Percentiles rank a stretch among this genome's conserved stretches.
These are phyloP conservation scores for Phyllosticta paracitricarpa DNA, from an alignment of 2,329 filamentous ascomycete species.

Conservation along the genomic window DNA sequence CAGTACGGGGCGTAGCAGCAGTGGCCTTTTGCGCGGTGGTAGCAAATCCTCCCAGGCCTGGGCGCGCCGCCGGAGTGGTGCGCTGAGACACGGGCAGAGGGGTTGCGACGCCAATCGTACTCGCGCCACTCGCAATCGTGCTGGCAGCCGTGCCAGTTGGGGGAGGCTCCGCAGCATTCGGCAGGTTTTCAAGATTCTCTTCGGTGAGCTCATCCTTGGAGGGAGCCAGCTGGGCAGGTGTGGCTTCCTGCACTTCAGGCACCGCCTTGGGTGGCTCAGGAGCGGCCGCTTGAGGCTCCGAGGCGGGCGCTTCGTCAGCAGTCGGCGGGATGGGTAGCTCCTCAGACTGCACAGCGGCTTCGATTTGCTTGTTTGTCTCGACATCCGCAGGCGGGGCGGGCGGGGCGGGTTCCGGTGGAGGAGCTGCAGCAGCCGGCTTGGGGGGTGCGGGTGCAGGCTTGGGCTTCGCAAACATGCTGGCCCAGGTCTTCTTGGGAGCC, in stretches of 20 bases:
- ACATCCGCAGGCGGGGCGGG: slow-evolving; percentile 21
- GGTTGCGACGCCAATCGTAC: slow-evolving; percentile 41
- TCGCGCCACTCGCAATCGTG: slow-evolving; percentile 64
- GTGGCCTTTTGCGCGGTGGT: slow-evolving; percentile 76
- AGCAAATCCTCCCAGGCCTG: slow-evolving; percentile 62
- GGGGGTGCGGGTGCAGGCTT: slow-evolving; percentile 38
- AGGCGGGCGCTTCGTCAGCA: slow-evolving; percentile 26
- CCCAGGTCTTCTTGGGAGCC: slow-evolving; percentile 42
- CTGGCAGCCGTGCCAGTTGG: slow-evolving; percentile 77
- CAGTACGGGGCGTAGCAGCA: slow-evolving; percentile 51
- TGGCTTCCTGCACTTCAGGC: slow-evolving; percentile 33
- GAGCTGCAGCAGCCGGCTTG: slow-evolving; percentile 26
- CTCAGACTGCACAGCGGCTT: slow-evolving; percentile 27
- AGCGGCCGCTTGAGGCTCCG: slow-evolving; percentile 11
- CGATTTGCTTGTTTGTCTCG: slow-evolving; percentile 29
- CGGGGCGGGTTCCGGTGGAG: slow-evolving; percentile 28
- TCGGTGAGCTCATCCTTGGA: slow-evolving; percentile 79
- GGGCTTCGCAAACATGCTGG: slow-evolving; percentile 41
- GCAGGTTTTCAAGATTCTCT: slow-evolving; percentile 84
- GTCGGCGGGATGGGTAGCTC: slow-evolving; percentile 30
- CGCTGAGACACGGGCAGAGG: slow-evolving; percentile 54
- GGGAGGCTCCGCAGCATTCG: slow-evolving; percentile 67
- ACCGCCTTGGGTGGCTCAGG: slow-evolving; percentile 20
- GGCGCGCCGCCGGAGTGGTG: slow-evolving; percentile 34
- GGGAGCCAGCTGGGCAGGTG: slow-evolving; percentile 42